Evolutionary conservation across 441 rosid species (phyloP).

Genomic region (Adansonia grandidieri): DNA sequence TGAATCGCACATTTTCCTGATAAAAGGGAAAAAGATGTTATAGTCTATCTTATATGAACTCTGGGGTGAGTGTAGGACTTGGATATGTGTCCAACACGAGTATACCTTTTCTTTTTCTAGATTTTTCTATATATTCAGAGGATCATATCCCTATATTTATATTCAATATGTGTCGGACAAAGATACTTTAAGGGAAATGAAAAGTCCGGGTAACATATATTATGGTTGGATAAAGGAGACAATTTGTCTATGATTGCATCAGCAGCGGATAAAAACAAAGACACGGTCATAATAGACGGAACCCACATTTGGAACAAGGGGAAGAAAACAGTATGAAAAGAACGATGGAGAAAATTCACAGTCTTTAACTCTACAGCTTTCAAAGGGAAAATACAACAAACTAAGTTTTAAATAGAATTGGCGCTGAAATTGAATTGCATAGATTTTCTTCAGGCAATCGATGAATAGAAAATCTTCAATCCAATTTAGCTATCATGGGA

Average conservation of each 20-base stretch:
- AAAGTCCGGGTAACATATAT: no score
- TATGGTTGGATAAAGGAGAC: no score
- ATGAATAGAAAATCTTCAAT: neutral
- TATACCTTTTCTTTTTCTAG: no score
- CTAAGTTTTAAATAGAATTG: neutral
- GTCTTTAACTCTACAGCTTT: slow-evolving; percentile 17
- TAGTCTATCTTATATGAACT: neutral
- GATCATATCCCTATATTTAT: no score
- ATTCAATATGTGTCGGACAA: no score
- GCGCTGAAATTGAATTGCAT: neutral
- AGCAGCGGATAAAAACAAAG: neutral
- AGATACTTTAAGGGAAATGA: no score
- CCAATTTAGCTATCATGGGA: neutral
- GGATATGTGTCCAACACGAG: no score
- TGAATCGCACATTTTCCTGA: slow-evolving; percentile 23
- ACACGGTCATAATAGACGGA: neutral
- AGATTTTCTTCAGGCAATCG: neutral
- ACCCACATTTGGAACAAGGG: neutral
- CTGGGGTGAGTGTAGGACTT: neutral
- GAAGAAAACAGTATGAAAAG: neutral
- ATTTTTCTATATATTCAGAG: no score
- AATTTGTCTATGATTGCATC: neutral
- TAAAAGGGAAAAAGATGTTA: neutral
- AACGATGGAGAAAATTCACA: slow-evolving; percentile 22
- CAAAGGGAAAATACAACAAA: neutral